Conservation (phyloP, 257 asterid species). For the Salvia splendens region DNA sequence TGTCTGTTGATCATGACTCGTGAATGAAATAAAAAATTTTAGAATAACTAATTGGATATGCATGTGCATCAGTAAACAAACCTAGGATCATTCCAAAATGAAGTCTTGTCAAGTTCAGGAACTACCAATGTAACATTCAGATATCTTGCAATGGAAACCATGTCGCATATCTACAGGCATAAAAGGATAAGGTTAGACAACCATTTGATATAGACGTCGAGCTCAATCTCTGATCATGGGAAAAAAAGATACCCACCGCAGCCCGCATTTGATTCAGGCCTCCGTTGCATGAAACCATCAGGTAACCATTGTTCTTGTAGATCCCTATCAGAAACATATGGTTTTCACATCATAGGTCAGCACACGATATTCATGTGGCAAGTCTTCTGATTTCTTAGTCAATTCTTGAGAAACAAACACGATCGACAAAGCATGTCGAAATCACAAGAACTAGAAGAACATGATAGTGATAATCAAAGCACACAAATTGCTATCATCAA, state of each 20-base stretch:
- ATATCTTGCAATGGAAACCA: conserved; percentile 95
- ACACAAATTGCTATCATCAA: neutral
- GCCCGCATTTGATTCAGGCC: conserved; percentile 99
- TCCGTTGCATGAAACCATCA: conserved; percentile 97
- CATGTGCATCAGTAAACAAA: conserved; percentile 28
- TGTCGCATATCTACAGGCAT: conserved; percentile 79
- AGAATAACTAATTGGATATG: neutral
- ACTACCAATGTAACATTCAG: conserved; percentile 88
- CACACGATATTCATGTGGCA: conserved; percentile 4
- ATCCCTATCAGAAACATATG: conserved; percentile 53
- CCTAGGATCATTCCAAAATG: conserved; percentile 99
- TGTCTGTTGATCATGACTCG: conserved; percentile 10
- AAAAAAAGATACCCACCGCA: conserved; percentile 60
- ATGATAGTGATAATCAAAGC: neutral
- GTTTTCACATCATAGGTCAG: conserved; percentile 27
- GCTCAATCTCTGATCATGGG: conserved; percentile 8
- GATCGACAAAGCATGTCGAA: conserved; percentile 10
- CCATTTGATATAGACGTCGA: neutral
- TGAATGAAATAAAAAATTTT: neutral
- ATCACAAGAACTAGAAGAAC: conserved; percentile 7
- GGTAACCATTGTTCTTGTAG: conserved; percentile 92
- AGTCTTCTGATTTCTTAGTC: neutral
- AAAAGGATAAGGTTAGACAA: conserved; percentile 13
- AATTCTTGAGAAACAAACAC: neutral
- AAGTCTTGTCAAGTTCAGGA: conserved; percentile 96